phyloP scores from a whole-genome alignment of 331 rosid species.

The Stylosanthes scabra region DNA sequence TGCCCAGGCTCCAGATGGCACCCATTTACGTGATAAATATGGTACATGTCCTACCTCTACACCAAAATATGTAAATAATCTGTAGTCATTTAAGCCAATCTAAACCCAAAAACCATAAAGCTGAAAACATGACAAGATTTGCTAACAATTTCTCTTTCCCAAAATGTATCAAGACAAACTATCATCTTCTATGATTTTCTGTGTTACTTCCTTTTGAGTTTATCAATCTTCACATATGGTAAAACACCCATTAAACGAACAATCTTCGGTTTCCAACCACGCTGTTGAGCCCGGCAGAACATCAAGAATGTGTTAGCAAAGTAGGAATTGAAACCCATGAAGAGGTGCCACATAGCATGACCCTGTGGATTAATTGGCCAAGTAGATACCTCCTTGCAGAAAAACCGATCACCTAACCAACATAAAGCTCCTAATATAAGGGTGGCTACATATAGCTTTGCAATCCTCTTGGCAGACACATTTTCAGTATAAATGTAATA shows the following conservation, averaged over 20 bases:
- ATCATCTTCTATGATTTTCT: slow-evolving; percentile 36
- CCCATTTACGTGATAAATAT: slow-evolving; percentile 45
- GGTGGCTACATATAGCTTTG: slow-evolving; percentile 63
- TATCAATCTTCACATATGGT: slow-evolving; percentile 80
- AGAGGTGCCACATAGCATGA: slow-evolving; percentile 89
- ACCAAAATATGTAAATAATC: slow-evolving; percentile 40
- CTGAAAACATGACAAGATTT: slow-evolving; percentile 25
- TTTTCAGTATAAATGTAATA: slow-evolving; percentile 74
- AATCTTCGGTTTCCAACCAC: slow-evolving; percentile 71
- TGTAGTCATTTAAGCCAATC: slow-evolving; percentile 38
- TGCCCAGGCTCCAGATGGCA: slow-evolving; percentile 39
- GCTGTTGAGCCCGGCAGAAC: slow-evolving; percentile 93
- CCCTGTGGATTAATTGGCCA: slow-evolving; percentile 80
- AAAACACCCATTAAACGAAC: slow-evolving; percentile 65
- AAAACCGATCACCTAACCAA: slow-evolving; percentile 68
- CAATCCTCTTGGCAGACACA: slow-evolving; percentile 63
- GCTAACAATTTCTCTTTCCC: slow-evolving; percentile 35
- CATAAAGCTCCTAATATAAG: slow-evolving; percentile 70
- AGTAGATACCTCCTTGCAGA: slow-evolving; percentile 70
- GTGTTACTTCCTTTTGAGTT: slow-evolving; percentile 75
- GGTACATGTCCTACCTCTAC: slow-evolving; percentile 57
- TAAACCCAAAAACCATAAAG: slow-evolving; percentile 37
- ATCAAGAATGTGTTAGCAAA: slow-evolving; percentile 89
- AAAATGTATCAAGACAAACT: slow-evolving; percentile 39
- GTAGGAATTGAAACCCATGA: slow-evolving; percentile 77